Evolutionary conservation across 2,329 filamentous ascomycete genomes (phyloP).

Genomic region (Aspergillus japonicus): DNA sequence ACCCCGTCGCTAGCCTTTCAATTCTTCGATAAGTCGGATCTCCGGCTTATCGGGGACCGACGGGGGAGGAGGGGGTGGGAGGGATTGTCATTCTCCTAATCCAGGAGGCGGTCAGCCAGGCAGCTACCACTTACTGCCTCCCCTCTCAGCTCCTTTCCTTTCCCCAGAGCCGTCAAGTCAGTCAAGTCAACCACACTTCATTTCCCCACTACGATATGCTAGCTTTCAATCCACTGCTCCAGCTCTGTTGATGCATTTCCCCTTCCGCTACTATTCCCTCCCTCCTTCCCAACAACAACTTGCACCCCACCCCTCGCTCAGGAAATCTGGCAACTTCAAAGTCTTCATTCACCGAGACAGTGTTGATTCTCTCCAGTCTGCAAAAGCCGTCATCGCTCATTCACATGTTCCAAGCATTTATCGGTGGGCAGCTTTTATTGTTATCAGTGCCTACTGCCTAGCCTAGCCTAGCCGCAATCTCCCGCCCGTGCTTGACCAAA

Average conservation of each 20-base stretch:
- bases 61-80: not conserved
- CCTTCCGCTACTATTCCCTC: not conserved
- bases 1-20: not conserved
- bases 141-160: too few species aligned
- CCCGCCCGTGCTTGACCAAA: not conserved
- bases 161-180: too few species aligned
- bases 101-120: too few species aligned
- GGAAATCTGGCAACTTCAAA: not conserved
- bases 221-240: too few species aligned
- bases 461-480: not conserved
- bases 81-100: too few species aligned
- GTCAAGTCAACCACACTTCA: too few species aligned
- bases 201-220: not conserved
- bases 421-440: not conserved
- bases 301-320: not conserved
- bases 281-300: not conserved
- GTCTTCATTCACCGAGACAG: too few species aligned
- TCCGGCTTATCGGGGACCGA: not conserved
- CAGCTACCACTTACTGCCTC: too few species aligned
- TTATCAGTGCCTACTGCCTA: not conserved
- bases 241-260: not conserved
- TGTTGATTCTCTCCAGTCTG: not conserved
- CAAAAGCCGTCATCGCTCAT: not conserved
- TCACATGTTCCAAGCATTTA: not conserved
- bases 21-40: not conserved